Base-by-base conservation (phyloP, 2,329 filamentous ascomycete genomes). In the Pseudogymnoascus sp. region DNA sequence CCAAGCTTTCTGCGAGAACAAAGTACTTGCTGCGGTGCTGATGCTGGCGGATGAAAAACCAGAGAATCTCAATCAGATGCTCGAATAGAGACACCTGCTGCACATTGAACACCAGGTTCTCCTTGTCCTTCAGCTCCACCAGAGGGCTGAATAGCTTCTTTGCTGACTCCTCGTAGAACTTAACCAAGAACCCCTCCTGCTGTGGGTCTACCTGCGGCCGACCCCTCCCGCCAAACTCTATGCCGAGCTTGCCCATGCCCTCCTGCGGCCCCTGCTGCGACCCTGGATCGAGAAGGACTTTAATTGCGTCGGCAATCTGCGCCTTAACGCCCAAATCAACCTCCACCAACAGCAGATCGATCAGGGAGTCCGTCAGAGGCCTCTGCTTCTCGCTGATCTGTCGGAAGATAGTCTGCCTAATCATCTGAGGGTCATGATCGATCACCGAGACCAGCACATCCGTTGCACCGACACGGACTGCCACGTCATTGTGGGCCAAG, bases 381-480 rank as follows among this genome's bases (percentile, higher is more conserved):
- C 87, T 85, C 68, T 90, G 86, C 72, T 92, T 92, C 66, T 97
- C 92, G 66, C 88, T 87, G 65, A 97, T 88, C 67, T 96, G 91
- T 65, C 92, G 90, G 74, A 96, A 93, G 69, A 97, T 92, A 61
- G 93, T 95, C 67, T 88, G 87, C 58, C 94, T 88, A 72, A 99
- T 93, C 88, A 97, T 92, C 68, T 92, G 85, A 2, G 93, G 89
- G 69, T 99, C 94, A 71, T 97, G 92, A 69, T 99, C 94, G 68
- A 99, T 94, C 75, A 97, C 87, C 4, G 92, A 90, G 6, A 97
- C 90, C 58, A 99, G 77, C 35, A 97, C 92, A 68, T 99, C 94
- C 1, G 92, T 96, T 9, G 92, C 94, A 4, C 92, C 95, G 2
- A 96, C 91, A 64, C 94, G 84, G 60, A 97, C 89, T 0, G 87